These are phyloP conservation scores for Nannochloris sp. DNA, from an alignment of 139 green algal species.

Conservation along the genomic window DNA sequence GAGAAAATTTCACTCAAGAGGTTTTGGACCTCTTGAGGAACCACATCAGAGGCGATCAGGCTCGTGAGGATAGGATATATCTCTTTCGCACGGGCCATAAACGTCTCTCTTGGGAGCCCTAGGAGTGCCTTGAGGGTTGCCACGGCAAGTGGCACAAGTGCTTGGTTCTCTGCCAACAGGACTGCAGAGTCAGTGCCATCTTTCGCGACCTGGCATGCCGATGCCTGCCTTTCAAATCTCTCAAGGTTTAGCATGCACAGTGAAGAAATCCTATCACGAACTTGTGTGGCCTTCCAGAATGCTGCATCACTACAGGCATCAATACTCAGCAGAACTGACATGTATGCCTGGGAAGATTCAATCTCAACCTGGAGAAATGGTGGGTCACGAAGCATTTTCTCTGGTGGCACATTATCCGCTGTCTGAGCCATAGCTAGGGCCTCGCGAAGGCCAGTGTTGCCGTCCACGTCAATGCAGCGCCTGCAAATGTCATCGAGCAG, in stretches of 20 bases:
- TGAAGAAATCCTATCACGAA: constrained; percentile 34
- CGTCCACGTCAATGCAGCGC: constrained; percentile 59
- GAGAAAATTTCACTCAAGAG: constrained; percentile 77
- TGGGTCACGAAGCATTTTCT: constrained; percentile 65
- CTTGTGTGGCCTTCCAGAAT: constrained; percentile 16
- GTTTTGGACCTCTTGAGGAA: constrained; percentile 73
- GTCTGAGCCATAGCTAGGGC: constrained; percentile 55
- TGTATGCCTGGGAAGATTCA: constrained; percentile 74
- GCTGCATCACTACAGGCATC: constrained; percentile 8
- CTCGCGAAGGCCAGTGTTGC: constrained; percentile 49
- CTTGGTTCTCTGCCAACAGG: constrained; percentile 46
- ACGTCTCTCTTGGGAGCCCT: constrained; percentile 46
- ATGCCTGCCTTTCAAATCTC: constrained; percentile 41
- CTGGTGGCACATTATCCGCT: constrained; percentile 40
- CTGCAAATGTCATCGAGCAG: constrained; percentile 46
- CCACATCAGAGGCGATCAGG: constrained; percentile 74
- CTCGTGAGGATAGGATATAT: constrained; percentile 82
- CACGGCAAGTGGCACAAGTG: constrained; percentile 58
- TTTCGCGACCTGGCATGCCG: constrained; percentile 10
- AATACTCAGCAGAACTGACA: constrained; percentile 50
- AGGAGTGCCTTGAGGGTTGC: constrained; percentile 58
- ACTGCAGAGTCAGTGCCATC: constrained; percentile 11
- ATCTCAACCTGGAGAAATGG: constrained; percentile 86
- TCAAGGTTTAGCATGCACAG: constrained; percentile 63
- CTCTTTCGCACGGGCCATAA: constrained; percentile 56